Evolutionary conservation across 2,329 filamentous ascomycete species (phyloP), one percentile per base, ranked within the genome.

Genomic region (Knoxdaviesia proteae): DNA sequence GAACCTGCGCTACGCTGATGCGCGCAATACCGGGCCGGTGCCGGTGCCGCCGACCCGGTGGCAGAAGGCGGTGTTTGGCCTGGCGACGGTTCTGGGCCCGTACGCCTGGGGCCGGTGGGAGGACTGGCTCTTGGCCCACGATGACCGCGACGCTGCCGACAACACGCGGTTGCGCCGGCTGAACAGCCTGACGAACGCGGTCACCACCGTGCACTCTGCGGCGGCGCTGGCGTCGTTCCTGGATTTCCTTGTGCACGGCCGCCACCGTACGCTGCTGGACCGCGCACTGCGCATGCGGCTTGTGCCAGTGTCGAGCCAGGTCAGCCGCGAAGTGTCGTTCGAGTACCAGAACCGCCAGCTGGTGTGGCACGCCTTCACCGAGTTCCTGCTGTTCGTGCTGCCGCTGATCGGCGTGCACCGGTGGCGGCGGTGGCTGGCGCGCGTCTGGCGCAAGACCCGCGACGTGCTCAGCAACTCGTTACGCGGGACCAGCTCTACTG

Each of bases 351-450:
- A 98, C 58, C 78, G 90, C 40, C 90, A 98, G 61, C 74, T 98
- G 7, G 90, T 98, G 35, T 98, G 90, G 90, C 90, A 98, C 60
- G 90, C 90, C n/a, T 94, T 98, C 53, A 98, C 90, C 31, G 90
- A 98, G 57, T 98, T 98, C 52, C 67, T 98, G n/a, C 71, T 98
- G 33, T 98, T 96, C 58, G 72, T 96, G 11, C 68, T 98, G n/a
- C 90, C 90, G 0, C 70, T 98, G n/a, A 82, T 98, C 37, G 90
- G 90, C 42, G 88, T 98, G 50, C 80, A 82, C 53, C 74, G 86
- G 49, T 98, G 90, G 90, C 74, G 84, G 45, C 72, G 87, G 49
- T 94, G 88, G 80, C 65, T 94, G n/a, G 69, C 73, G 20, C 73
- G 86, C 47, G 76, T 78, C n/a, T 93, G 86, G 84, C 76, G 81